Conservation (phyloP, 148 eudicot species). For the Vaccinium corymbosum region DNA sequence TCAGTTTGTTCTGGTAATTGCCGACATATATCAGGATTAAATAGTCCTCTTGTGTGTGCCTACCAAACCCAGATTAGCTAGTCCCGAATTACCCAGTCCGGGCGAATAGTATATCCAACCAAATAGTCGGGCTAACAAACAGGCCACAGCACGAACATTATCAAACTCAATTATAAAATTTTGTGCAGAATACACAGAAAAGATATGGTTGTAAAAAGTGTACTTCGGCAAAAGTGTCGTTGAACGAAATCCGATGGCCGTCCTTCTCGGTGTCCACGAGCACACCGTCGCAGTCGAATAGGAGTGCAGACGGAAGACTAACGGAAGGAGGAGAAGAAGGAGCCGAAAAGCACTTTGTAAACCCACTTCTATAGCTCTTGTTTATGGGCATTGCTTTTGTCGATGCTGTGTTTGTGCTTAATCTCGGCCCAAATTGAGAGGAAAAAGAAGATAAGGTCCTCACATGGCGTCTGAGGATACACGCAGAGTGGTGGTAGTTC, state of each 20-base stretch:
- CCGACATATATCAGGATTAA: no score
- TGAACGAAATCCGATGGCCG: constrained; percentile 93
- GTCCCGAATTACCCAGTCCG: no score
- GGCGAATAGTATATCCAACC: no score
- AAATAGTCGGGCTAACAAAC: no score
- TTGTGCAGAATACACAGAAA: neutral
- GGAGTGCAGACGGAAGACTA: constrained; percentile 64
- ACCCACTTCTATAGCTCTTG: constrained; percentile 11
- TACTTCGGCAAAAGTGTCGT: constrained; percentile 92
- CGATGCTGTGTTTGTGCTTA: neutral
- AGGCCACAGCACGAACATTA: no score
- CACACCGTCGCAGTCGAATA: constrained; percentile 96
- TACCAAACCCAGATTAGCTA: no score
- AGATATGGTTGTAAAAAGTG: neutral
- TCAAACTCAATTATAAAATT: neutral
- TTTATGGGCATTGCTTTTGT: neutral
- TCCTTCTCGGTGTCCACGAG: constrained; percentile 96
- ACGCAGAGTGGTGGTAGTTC: constrained; percentile 11
- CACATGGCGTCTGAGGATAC: constrained; percentile 9
- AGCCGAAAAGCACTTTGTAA: constrained; percentile 30
- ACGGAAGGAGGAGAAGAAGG: constrained; percentile 31
- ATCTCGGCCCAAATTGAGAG: constrained; percentile 21
- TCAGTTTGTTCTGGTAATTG: no score
- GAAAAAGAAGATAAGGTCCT: constrained; percentile 21
- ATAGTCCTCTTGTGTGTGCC: no score